Percentiles rank a stretch among this genome's conserved stretches.
Evolutionary conservation across 352 stramenopile genomes (phyloP).

Genomic region (Pythium rishiriense): DNA sequence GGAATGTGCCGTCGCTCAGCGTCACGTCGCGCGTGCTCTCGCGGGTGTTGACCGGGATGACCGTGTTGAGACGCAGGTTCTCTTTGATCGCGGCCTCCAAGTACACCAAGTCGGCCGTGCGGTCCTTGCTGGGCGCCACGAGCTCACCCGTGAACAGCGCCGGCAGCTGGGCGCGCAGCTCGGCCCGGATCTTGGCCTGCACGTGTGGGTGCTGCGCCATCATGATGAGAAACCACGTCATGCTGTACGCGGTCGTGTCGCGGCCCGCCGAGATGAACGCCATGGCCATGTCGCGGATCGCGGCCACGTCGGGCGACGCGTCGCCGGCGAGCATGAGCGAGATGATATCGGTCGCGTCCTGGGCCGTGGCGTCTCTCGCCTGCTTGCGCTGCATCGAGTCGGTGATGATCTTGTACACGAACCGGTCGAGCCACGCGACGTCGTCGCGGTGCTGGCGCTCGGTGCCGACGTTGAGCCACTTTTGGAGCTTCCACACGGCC

Average conservation of each 20-base stretch:
- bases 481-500: conserved; percentile 47
- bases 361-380: conserved; percentile 6
- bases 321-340: conserved; percentile 18
- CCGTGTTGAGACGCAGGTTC: conserved; percentile 63
- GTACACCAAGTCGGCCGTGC: conserved; percentile 61
- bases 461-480: conserved; percentile 32
- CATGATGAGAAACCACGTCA: conserved; percentile 79
- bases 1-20: conserved; percentile 65
- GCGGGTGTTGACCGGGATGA: conserved; percentile 52
- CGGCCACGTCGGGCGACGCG: conserved; percentile 1
- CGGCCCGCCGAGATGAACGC: conserved; percentile 71
- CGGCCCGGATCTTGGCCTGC: conserved; percentile 41
- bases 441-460: conserved; percentile 33
- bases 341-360: conserved; percentile 20
- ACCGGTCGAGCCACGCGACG: conserved; percentile 25
- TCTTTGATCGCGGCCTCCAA: conserved; percentile 66
- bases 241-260: conserved; percentile 69
- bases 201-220: conserved; percentile 56
- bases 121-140: conserved; percentile 36
- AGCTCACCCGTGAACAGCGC: conserved; percentile 28
- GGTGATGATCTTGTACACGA: conserved; percentile 22
- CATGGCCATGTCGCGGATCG: conserved; percentile 80
- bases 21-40: conserved; percentile 45
- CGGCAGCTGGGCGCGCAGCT: conserved; percentile 42
- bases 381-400: conserved; percentile 21